Conservation (phyloP, 257 asterid genomes). For the Ilex aquifolium region DNA sequence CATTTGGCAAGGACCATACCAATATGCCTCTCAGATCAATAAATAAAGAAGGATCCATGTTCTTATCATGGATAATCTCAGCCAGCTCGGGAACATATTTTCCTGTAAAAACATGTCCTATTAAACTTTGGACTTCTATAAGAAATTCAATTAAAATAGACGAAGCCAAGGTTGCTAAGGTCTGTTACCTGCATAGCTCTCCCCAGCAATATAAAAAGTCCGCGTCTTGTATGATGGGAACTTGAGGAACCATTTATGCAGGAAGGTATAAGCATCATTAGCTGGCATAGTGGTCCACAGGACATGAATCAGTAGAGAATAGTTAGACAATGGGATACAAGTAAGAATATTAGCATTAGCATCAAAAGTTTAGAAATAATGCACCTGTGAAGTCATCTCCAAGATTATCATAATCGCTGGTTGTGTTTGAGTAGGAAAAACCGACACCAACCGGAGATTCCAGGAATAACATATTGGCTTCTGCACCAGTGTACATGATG, state of each 20-base stretch:
- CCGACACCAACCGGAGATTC: conserved; percentile 96
- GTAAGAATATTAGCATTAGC: too few species aligned
- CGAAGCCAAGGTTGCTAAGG: neutral
- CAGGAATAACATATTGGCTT: conserved; percentile 81
- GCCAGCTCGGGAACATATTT: conserved; percentile 88
- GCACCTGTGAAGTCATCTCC: conserved; percentile 87
- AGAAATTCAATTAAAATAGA: neutral
- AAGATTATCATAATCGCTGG: conserved; percentile 55
- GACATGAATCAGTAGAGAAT: neutral
- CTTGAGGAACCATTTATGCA: conserved; percentile 77
- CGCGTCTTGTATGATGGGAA: conserved; percentile 63
- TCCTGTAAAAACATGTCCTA: conserved; percentile 30
- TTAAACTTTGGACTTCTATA: neutral
- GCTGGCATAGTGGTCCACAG: conserved; percentile 33
- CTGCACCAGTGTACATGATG: conserved; percentile 38
- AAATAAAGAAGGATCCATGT: conserved; percentile 51
- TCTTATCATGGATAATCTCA: conserved; percentile 65
- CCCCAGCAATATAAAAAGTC: conserved; percentile 72
- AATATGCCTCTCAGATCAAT: conserved; percentile 74
- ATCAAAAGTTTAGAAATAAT: conserved; percentile 1
- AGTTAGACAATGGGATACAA: neutral
- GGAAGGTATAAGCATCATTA: conserved; percentile 73
- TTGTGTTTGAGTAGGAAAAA: conserved; percentile 74
- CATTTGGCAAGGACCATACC: conserved; percentile 35
- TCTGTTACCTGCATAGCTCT: conserved; percentile 77